phyloP scores from a whole-genome alignment of 23 red algal species.

The Gracilariopsis chorda region DNA sequence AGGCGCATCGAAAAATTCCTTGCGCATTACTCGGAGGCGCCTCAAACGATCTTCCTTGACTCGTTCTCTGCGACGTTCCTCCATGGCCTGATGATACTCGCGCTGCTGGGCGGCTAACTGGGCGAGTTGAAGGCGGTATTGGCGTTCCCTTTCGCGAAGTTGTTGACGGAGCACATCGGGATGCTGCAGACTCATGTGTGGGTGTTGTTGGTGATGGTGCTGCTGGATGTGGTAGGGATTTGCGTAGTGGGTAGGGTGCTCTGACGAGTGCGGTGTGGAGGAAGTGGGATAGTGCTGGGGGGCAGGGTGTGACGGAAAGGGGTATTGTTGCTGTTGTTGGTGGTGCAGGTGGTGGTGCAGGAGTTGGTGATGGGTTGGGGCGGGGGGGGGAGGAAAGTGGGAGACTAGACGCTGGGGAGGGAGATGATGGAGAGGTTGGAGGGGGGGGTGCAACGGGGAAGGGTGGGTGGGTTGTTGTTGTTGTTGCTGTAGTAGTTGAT shows the following conservation, averaged over 20 bases:
- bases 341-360: background rate
- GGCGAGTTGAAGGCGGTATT: constrained; percentile 20
- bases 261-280: background rate
- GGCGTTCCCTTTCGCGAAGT: background rate
- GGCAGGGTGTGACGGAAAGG: background rate
- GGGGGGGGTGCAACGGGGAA: background rate
- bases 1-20: constrained; percentile 73
- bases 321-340: constrained; percentile 13
- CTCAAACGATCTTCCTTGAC: constrained; percentile 43
- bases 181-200: background rate
- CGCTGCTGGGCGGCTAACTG: background rate
- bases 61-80: background rate
- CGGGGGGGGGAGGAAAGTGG: background rate
- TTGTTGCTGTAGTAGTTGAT: background rate
- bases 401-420: background rate
- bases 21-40: constrained; percentile 58
- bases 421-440: background rate
- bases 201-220: background rate
- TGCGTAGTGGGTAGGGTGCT: background rate
- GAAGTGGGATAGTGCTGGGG: background rate
- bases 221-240: background rate
- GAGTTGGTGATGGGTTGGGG: background rate
- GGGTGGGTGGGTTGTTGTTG: background rate
- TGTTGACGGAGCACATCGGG: background rate
- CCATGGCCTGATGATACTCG: background rate